These are phyloP conservation scores for Fusarium concolor DNA, from an alignment of 2,329 filamentous ascomycete species.

Conservation along the genomic window DNA sequence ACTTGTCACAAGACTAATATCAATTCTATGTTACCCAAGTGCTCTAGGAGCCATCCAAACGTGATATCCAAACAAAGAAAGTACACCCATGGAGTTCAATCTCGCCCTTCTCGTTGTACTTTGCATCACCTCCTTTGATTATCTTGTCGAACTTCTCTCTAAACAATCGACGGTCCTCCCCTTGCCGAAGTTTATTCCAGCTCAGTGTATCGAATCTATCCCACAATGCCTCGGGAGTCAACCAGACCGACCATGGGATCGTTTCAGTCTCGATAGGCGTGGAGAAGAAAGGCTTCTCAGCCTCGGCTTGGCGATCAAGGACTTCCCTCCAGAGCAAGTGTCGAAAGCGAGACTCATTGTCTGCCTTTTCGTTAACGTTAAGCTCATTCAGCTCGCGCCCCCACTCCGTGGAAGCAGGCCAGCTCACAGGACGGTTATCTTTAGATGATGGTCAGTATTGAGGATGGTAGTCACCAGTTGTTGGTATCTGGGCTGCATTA, in stretches of 20 bases:
- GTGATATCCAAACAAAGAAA: slow-evolving; percentile 71
- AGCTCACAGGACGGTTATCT: slow-evolving; percentile 73
- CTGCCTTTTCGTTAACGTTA: slow-evolving; percentile 62
- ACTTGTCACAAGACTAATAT: not conserved
- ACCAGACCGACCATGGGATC: slow-evolving; percentile 57
- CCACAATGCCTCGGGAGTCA: slow-evolving; percentile 72
- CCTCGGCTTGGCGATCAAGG: slow-evolving; percentile 69
- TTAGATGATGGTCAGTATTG: not conserved
- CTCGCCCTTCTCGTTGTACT: slow-evolving; percentile 70
- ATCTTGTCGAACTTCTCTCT: slow-evolving; percentile 65
- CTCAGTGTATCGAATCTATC: slow-evolving; percentile 73
- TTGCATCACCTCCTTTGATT: slow-evolving; percentile 63
- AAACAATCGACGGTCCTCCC: slow-evolving; percentile 61
- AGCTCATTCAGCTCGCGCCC: slow-evolving; percentile 71
- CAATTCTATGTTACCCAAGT: not conserved
- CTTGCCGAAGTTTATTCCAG: slow-evolving; percentile 71
- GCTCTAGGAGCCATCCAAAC: slow-evolving; percentile 42
- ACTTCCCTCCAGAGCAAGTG: slow-evolving; percentile 72
- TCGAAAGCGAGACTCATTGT: slow-evolving; percentile 73
- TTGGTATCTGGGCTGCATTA: slow-evolving; percentile 46
- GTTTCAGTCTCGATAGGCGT: slow-evolving; percentile 69
- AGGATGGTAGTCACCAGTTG: not conserved
- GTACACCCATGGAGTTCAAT: slow-evolving; percentile 73
- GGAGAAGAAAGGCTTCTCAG: slow-evolving; percentile 63
- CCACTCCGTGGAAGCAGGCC: slow-evolving; percentile 69